Percentiles rank a stretch among this genome's conserved stretches.
These are phyloP conservation scores for Medakamo hakoo DNA, from an alignment of 139 green algal species.

Conservation along the genomic window DNA sequence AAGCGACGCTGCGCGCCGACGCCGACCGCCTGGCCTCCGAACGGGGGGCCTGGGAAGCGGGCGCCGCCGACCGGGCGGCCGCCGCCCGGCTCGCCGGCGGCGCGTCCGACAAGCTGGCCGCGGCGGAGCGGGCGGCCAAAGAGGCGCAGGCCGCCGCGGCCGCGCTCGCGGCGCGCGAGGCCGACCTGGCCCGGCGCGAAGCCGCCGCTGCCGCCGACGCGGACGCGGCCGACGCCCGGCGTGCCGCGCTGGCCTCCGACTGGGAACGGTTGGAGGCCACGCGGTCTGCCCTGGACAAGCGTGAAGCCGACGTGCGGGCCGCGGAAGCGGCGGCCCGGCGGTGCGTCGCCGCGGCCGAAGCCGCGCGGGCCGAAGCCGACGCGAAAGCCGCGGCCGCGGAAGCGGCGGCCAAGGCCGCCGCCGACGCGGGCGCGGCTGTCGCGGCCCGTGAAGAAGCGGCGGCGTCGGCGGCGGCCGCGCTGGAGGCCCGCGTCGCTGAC, in stretches of 20 bases:
- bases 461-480: no score
- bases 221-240: neutral
- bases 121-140: neutral
- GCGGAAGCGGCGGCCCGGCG: neutral
- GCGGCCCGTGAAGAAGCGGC: neutral
- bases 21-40: neutral
- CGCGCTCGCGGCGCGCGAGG: neutral
- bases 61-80: no score
- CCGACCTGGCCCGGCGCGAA: neutral
- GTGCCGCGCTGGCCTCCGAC: neutral
- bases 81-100: neutral
- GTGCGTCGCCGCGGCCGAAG: neutral
- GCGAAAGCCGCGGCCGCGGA: no score
- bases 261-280: neutral
- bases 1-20: neutral
- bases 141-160: no score
- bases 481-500: neutral
- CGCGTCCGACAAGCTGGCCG: neutral
- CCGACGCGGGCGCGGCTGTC: neutral
- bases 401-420: no score
- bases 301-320: neutral
- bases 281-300: no score
- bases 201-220: no score
- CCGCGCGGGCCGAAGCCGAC: neutral
- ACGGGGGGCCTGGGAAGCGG: neutral